A percentile compares a stretch with the other conserved stretches of the same genome.
phyloP scores from a whole-genome alignment of 257 asterid species.

The Eucommia ulmoides region DNA sequence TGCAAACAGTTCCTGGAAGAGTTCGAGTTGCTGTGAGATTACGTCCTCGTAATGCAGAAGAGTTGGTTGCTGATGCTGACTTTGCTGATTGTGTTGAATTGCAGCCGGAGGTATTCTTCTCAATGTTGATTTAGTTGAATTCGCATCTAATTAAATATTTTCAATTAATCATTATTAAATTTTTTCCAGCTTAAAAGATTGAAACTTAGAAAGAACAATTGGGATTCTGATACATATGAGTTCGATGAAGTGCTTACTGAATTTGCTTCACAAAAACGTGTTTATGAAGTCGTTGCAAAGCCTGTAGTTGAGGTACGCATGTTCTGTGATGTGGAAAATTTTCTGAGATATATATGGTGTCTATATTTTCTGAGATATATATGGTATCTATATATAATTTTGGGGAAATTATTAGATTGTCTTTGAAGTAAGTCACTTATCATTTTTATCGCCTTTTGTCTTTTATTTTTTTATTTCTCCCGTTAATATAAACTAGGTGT shows the following conservation, averaged over 20 bases:
- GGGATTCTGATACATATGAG: conserved; percentile 89
- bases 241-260: conserved; percentile 85
- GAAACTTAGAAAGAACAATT: conserved; percentile 71
- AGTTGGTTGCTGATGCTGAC: conserved; percentile 71
- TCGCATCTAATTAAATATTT: neutral
- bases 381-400: neutral
- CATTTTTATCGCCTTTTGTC: neutral
- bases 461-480: too few species aligned
- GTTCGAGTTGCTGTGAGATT: conserved; percentile 89
- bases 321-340: neutral
- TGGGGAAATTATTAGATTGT: neutral
- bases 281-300: conserved; percentile 88
- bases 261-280: conserved; percentile 80
- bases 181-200: conserved; percentile 63
- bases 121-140: neutral
- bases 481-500: too few species aligned
- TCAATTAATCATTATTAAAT: conserved; percentile 6
- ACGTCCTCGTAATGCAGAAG: conserved; percentile 76
- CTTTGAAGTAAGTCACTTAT: neutral
- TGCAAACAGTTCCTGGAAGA: conserved; percentile 46
- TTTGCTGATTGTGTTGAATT: conserved; percentile 84
- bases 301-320: conserved; percentile 80
- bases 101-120: conserved; percentile 72
- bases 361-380: too few species aligned
- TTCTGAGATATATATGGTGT: too few species aligned